Conservation (phyloP, 805 yeast species). For the Zygotorulaspora chibaensis region DNA sequence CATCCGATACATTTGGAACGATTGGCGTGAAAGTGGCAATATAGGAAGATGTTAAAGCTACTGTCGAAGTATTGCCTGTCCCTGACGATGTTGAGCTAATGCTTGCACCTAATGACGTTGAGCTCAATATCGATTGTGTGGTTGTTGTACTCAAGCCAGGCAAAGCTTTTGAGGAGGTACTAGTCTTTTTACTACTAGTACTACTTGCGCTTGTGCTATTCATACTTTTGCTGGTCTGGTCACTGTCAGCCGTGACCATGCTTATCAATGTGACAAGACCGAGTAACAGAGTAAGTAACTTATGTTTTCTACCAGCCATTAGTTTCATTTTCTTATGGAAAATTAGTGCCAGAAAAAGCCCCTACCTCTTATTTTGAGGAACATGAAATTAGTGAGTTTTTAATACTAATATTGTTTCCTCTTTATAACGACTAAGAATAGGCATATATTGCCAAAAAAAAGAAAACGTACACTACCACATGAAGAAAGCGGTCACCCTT, state of each 20-base stretch:
- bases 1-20: conserved; percentile 31
- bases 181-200: neutral
- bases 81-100: neutral
- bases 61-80: neutral
- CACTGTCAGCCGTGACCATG: neutral
- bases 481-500: too few species aligned
- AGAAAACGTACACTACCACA: too few species aligned
- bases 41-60: conserved; percentile 9
- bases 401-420: too few species aligned
- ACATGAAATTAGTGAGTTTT: too few species aligned
- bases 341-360: too few species aligned
- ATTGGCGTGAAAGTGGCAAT: conserved; percentile 19
- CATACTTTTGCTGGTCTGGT: neutral
- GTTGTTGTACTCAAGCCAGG: neutral
- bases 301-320: neutral
- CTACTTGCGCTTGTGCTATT: neutral
- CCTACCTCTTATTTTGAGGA: too few species aligned
- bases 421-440: too few species aligned
- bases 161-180: neutral
- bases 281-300: neutral
- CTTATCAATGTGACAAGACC: neutral
- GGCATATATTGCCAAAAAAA: too few species aligned
- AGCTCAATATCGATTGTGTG: neutral
- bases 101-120: neutral
- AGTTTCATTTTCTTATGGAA: neutral